Evolutionary conservation across 2,329 filamentous ascomycete genomes (phyloP).

Genomic region (Pseudocercospora fijiensis): DNA sequence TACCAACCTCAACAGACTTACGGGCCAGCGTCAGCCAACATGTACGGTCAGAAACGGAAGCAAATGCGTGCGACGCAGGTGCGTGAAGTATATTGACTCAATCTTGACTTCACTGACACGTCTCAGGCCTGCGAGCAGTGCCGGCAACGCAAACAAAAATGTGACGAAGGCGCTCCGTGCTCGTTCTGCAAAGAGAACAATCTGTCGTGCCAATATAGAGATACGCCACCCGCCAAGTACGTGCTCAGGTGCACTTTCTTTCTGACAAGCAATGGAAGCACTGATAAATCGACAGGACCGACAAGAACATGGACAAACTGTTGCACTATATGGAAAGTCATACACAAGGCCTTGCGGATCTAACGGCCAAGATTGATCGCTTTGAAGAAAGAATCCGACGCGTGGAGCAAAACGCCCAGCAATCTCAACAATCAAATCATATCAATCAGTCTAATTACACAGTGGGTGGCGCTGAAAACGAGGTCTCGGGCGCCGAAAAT

Average conservation of each 20-base stretch:
- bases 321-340: conserved; percentile 46
- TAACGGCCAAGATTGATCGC: conserved; percentile 30
- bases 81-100: conserved; percentile 10
- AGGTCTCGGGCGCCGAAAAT: neutral
- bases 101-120: conserved; percentile 21
- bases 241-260: conserved; percentile 35
- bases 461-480: conserved; percentile 14
- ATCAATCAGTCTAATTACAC: conserved; percentile 8
- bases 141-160: conserved; percentile 83
- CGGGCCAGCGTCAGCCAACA: conserved; percentile 30
- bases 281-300: conserved; percentile 44
- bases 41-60: conserved; percentile 34
- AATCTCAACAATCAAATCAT: conserved; percentile 13
- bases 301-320: conserved; percentile 51
- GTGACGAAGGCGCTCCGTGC: conserved; percentile 81
- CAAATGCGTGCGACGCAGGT: conserved; percentile 41
- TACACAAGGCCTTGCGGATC: conserved; percentile 31
- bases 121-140: conserved; percentile 84
- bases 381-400: conserved; percentile 31
- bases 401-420: conserved; percentile 28
- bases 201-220: conserved; percentile 81
- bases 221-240: conserved; percentile 88
- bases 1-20: conserved; percentile 27
- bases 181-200: conserved; percentile 84
- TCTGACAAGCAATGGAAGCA: conserved; percentile 16